Percentiles rank a stretch among this genome's conserved stretches.
Evolutionary conservation across 2,329 filamentous ascomycete species (phyloP).

Genomic region (Fusarium sp.): DNA sequence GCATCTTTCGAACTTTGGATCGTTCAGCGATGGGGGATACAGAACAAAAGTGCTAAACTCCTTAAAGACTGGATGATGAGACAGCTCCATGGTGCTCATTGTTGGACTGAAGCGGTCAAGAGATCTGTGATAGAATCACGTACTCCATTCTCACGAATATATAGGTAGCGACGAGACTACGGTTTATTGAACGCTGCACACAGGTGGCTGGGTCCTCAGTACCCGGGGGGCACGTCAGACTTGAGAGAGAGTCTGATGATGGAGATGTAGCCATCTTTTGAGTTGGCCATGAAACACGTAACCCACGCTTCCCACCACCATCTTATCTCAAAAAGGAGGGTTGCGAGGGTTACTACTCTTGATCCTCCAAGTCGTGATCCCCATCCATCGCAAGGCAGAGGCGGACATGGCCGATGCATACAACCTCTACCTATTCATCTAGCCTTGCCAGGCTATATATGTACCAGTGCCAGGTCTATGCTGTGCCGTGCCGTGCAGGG

Average conservation of each 20-base stretch:
- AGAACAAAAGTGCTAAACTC: slow-evolving; percentile 1
- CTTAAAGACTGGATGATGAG: slow-evolving; percentile 1
- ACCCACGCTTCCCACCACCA: slow-evolving; percentile 24
- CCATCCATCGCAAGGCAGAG: slow-evolving; percentile 1
- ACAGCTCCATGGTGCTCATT: slow-evolving; percentile 2
- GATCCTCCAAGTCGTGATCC: not conserved
- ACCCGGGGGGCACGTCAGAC: slow-evolving; percentile 1
- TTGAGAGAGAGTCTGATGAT: not conserved
- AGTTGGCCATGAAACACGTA: slow-evolving; percentile 16
- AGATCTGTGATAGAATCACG: not conserved
- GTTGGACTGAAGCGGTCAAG: not conserved
- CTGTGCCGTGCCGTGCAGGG: slow-evolving; percentile 29
- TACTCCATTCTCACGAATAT: not conserved
- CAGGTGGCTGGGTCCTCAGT: not conserved
- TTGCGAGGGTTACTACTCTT: not conserved
- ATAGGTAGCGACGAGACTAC: not conserved
- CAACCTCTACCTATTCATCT: not conserved
- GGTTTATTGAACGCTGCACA: slow-evolving; percentile 4
- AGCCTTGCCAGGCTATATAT: not conserved
- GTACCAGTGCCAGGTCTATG: not conserved
- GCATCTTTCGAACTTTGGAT: not conserved
- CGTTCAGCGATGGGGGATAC: not conserved
- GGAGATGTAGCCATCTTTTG: not conserved
- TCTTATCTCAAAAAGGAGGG: slow-evolving; percentile 12
- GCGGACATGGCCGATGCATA: slow-evolving; percentile 19